phyloP scores from a whole-genome alignment of 148 eudicot genomes.

The Arctostaphylos glauca region DNA sequence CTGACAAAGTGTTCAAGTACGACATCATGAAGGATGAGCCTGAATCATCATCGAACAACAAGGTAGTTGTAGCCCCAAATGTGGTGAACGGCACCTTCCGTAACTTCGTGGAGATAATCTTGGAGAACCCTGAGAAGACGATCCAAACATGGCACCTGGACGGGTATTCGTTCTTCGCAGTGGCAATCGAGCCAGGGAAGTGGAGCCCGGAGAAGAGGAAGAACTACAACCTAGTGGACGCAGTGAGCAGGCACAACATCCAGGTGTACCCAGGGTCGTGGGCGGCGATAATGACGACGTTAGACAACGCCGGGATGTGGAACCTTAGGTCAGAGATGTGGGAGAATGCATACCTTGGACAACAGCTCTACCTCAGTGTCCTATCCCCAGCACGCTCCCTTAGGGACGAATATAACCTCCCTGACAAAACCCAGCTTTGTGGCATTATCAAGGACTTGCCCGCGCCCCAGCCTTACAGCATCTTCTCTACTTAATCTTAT shows the following conservation, averaged over 20 bases:
- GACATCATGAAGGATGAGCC: constrained; percentile 20
- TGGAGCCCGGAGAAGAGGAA: constrained; percentile 57
- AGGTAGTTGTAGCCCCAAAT: constrained; percentile 15
- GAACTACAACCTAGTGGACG: constrained; percentile 54
- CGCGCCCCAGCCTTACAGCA: constrained; percentile 33
- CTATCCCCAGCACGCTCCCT: constrained; percentile 36
- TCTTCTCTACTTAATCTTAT: background rate
- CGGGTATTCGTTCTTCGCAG: constrained; percentile 56
- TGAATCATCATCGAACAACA: background rate
- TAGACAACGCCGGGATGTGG: constrained; percentile 60
- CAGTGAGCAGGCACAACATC: constrained; percentile 49
- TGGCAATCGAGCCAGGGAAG: constrained; percentile 45
- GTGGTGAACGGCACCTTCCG: constrained; percentile 36
- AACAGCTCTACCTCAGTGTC: constrained; percentile 47
- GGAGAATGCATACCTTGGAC: constrained; percentile 41
- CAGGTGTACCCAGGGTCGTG: constrained; percentile 57
- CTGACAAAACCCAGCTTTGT: constrained; percentile 25
- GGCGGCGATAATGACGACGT: constrained; percentile 47
- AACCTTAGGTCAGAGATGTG: constrained; percentile 34
- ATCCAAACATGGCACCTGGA: constrained; percentile 48
- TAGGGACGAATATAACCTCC: constrained; percentile 52
- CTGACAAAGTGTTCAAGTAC: constrained; percentile 17
- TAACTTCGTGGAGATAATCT: constrained; percentile 46
- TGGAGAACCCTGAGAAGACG: constrained; percentile 49
- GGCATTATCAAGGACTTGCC: constrained; percentile 47